These are phyloP conservation scores for Scleromitrula shiraiana DNA, from an alignment of 2,329 filamentous ascomycete genomes.

Conservation along the genomic window DNA sequence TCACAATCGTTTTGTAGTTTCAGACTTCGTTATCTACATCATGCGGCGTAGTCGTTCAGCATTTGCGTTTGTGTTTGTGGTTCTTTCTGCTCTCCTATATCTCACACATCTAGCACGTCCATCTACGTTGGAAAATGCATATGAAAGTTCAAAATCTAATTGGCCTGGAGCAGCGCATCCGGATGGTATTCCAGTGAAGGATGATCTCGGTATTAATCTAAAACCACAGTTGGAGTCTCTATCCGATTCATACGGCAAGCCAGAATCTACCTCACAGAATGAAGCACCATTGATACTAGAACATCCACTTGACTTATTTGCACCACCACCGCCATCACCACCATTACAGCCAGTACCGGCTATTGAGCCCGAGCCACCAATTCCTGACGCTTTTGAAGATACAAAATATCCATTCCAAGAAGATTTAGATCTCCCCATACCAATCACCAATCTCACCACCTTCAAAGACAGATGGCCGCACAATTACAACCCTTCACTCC, in stretches of 20 bases:
- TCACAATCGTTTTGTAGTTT: too few relatives aligned
- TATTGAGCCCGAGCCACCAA: background rate
- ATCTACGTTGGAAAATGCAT: background rate
- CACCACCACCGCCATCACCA: background rate
- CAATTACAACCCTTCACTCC: slow-evolving; percentile 34
- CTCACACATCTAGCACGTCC: background rate
- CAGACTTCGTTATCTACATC: too few relatives aligned
- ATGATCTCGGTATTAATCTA: background rate
- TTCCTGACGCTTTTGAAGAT: background rate
- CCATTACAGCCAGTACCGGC: too few relatives aligned
- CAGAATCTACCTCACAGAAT: background rate
- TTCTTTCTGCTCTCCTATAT: background rate
- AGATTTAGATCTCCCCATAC: background rate
- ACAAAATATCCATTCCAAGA: slow-evolving; percentile 7
- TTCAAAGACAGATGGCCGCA: slow-evolving; percentile 1
- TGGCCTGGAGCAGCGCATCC: background rate
- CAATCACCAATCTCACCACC: background rate
- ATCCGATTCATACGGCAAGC: background rate
- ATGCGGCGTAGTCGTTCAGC: background rate
- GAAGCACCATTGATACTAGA: background rate
- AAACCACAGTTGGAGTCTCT: background rate
- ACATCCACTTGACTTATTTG: background rate
- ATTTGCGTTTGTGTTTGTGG: background rate
- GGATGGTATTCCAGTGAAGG: background rate
- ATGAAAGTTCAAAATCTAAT: background rate